These are phyloP conservation scores for Penicillium macrosclerotiorum DNA, from an alignment of 495 filamentous ascomycete genomes.

Conservation along the genomic window DNA sequence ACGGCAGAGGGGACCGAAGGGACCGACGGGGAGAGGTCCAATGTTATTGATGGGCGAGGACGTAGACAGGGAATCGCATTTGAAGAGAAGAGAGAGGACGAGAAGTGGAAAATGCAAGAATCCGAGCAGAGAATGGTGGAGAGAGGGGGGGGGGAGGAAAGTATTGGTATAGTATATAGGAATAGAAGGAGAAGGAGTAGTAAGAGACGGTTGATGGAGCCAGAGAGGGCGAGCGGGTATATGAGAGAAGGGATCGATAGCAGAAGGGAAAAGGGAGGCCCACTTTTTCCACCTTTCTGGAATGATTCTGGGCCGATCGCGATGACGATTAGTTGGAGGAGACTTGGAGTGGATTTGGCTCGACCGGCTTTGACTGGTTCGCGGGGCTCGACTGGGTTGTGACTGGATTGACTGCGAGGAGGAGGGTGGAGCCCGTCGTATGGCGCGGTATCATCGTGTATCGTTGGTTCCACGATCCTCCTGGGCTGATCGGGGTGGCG, in stretches of 20 bases:
- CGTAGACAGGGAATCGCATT: background rate
- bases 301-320: slow-evolving; percentile 21
- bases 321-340: slow-evolving; percentile 2
- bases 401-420: background rate
- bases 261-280: background rate
- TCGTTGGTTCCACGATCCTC: too few species aligned
- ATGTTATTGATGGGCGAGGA: slow-evolving; percentile 11
- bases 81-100: background rate
- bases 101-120: background rate
- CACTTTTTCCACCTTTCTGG: slow-evolving; percentile 13
- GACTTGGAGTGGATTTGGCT: background rate
- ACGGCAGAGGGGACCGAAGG: slow-evolving; percentile 11
- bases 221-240: too few species aligned
- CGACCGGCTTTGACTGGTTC: too few species aligned
- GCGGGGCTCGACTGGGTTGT: too few species aligned
- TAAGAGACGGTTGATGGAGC: too few species aligned
- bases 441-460: too few species aligned
- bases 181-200: too few species aligned
- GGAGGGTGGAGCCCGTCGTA: background rate
- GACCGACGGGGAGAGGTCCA: background rate
- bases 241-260: background rate
- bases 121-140: background rate
- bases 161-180: too few species aligned
- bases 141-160: background rate
- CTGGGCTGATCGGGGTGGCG: too few species aligned